Conservation (phyloP, 805 yeast genomes). For the Barnettozyma botsteinii region DNA sequence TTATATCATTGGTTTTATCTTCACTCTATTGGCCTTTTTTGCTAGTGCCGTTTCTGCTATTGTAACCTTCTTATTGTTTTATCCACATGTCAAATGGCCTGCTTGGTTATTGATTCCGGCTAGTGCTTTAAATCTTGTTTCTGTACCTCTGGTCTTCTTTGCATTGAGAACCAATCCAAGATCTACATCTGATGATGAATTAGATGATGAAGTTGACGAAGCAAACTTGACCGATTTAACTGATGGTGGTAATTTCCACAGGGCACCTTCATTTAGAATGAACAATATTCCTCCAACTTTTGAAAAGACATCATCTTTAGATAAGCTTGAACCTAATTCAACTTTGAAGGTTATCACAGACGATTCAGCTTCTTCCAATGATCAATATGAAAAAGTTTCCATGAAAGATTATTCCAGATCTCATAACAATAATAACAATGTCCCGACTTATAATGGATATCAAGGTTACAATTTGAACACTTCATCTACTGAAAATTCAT, state of each 20-base stretch:
- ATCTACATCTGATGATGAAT: constrained; percentile 11
- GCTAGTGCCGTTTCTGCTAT: constrained; percentile 51
- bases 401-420: constrained; percentile 21
- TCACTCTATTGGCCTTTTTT: constrained; percentile 45
- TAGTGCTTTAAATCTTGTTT: constrained; percentile 48
- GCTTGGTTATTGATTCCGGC: constrained; percentile 68
- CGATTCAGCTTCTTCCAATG: constrained; percentile 21
- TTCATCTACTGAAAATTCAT: background rate
- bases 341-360: constrained; percentile 21
- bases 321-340: constrained; percentile 13
- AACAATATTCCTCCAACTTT: constrained; percentile 10
- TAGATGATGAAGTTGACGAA: constrained; percentile 7
- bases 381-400: constrained; percentile 21
- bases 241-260: constrained; percentile 20
- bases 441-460: constrained; percentile 7
- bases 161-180: constrained; percentile 25
- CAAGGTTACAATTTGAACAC: constrained; percentile 13
- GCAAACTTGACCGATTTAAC: constrained; percentile 21
- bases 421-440: constrained; percentile 5
- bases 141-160: constrained; percentile 44
- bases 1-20: constrained; percentile 39
- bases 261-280: constrained; percentile 10
- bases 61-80: constrained; percentile 50
- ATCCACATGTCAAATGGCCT: constrained; percentile 65
- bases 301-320: constrained; percentile 10